Conservation (phyloP, 2,329 filamentous ascomycete genomes). For the Dryadomyces sulphureus region DNA sequence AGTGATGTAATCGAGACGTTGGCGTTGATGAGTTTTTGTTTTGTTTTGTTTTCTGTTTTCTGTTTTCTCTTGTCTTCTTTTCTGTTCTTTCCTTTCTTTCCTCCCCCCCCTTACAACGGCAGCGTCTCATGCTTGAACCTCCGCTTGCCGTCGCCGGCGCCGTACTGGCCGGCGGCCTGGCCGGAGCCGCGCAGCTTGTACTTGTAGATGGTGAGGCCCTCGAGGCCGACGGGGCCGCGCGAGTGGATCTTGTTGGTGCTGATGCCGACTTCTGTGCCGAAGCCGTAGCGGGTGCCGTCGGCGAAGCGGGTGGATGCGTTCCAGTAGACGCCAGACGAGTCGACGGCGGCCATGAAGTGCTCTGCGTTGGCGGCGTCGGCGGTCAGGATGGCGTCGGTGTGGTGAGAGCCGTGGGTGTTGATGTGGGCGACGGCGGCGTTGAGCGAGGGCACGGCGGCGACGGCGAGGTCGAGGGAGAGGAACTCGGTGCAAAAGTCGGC, state of each 20-base stretch:
- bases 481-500: constrained; percentile 82
- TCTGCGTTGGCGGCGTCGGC: constrained; percentile 52
- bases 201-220: constrained; percentile 94
- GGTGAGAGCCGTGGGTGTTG: constrained; percentile 81
- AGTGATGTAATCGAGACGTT: not conserved
- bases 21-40: too few species aligned
- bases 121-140: constrained; percentile 44
- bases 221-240: constrained; percentile 80
- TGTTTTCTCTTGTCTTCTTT: not conserved
- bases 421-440: constrained; percentile 73
- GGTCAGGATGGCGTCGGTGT: constrained; percentile 87
- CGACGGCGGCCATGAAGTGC: constrained; percentile 69
- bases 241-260: constrained; percentile 98
- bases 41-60: not conserved
- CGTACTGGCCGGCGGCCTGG: constrained; percentile 68
- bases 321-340: constrained; percentile 91
- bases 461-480: constrained; percentile 66
- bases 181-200: constrained; percentile 77
- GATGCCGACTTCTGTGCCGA: constrained; percentile 96
- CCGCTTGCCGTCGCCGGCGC: constrained; percentile 45
- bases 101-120: constrained; percentile 17
- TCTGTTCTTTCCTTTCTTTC: not conserved
- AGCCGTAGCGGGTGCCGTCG: constrained; percentile 93
- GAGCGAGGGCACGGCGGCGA: constrained; percentile 60
- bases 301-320: constrained; percentile 90